Base-by-base conservation (phyloP, 345 rosid species). In the Syzygium grande region DNA sequence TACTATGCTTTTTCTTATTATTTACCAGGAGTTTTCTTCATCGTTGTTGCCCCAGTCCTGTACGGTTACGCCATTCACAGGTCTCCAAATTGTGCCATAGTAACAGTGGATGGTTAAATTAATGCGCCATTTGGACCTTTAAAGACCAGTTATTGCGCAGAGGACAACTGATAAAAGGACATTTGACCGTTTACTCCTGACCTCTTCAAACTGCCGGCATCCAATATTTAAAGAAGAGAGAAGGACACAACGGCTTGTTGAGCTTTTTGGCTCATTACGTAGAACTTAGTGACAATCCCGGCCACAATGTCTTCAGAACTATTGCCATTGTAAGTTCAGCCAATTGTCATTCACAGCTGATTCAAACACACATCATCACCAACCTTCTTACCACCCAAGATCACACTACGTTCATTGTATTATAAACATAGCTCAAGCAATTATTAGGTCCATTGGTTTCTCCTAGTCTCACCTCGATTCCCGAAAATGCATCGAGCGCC, bases 321-420 rank as follows among this genome's bases (percentile, higher is more conserved):
- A 9, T 9, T 68, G 46, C 79, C 79, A 30, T 88, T 38, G 90
- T 84, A 86, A 92, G 84, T 83, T 89, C 92, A 89, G 92, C 89
- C 93, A 90, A n/a, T 49, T 86, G 92, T 89, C 91, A 73, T 52
- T 88, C 56, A 27, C 29, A 34, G 30, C 61, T n/a, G 86, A 54
- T 68, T 68, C 65, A 5, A 63, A 63, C 73, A 63, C 43, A 21
- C 52, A 11, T 43, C 80, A 54, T 90, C 86, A 56, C 46, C 46
- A 17, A 9, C 79, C 46, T 17, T 17, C 46, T 68, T 34, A 34
- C 79, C 23, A 38, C 46, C 79, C 79, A 8, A 68, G 79, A 9
- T 16, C 23, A 8, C 21, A 30, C 43, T 7, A 2, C 41, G 19
- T 1, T 65, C 16, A 41, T 3, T 21, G 46, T 34, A 7, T 51